phyloP scores from a whole-genome alignment of 192 early-diverging fungal genomes.

The Podila verticillata region DNA sequence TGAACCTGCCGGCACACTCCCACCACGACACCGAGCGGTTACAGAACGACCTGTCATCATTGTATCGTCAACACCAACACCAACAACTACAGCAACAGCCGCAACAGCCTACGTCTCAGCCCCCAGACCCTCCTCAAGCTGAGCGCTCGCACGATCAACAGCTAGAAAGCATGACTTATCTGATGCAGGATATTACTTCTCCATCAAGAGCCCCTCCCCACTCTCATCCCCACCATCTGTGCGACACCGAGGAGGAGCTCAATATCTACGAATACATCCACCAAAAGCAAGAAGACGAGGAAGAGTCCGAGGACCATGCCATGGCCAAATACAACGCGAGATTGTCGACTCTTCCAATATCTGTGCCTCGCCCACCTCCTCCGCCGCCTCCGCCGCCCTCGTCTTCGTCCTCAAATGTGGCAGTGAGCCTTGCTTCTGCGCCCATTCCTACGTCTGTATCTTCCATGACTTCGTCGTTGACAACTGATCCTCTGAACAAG shows the following conservation, averaged over 20 bases:
- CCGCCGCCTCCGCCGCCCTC: slow-evolving; percentile 4
- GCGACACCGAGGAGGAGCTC: slow-evolving; percentile 36
- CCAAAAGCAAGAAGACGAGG: slow-evolving; percentile 45
- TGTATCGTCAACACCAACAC: slow-evolving; percentile 5
- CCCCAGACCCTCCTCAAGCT: background rate
- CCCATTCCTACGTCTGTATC: background rate
- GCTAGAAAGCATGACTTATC: slow-evolving; percentile 27
- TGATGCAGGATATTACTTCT: slow-evolving; percentile 21
- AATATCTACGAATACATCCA: slow-evolving; percentile 51
- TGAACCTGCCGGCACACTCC: background rate
- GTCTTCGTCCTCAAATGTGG: background rate
- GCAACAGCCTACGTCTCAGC: background rate
- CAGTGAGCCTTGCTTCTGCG: background rate
- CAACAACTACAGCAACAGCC: slow-evolving; percentile 17
- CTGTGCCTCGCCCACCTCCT: slow-evolving; percentile 9
- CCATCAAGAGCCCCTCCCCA: slow-evolving; percentile 2
- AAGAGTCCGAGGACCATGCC: slow-evolving; percentile 15
- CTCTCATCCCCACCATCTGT: background rate
- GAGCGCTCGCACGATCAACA: slow-evolving; percentile 1
- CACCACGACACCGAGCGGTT: background rate
- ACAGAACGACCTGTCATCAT: background rate
- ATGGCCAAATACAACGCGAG: slow-evolving; percentile 3
- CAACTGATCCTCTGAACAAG: background rate
- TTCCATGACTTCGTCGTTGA: background rate
- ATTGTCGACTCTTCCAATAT: slow-evolving; percentile 8